Base-by-base conservation (phyloP, 331 rosid species). In the Phaseolus coccineus region DNA sequence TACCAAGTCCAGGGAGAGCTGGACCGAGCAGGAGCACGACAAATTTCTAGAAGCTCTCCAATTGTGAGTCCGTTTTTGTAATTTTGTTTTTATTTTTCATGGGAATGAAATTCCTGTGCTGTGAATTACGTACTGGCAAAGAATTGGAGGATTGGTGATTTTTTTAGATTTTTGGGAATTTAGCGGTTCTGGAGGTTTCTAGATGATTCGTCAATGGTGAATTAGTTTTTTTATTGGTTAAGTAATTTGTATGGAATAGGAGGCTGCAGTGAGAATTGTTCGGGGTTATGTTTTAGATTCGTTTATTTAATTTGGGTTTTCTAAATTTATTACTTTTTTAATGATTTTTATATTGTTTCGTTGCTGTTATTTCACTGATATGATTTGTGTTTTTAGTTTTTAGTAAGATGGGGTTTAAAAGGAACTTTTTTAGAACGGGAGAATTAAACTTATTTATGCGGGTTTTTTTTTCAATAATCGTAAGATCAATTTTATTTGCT, bases 21-120 rank as follows among this genome's bases (percentile, higher is more conserved):
- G 93, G 97, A 87, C 94, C 37, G 96, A 95, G 69, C 97, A 93
- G 86, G 98, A 95, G 76, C 99, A 95, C 74, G 97, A 95, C 40
- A 95, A 95, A 93, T 95, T 95, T 83, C 96, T 93, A 22, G 98
- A 95, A 89, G 99, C 97, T 87, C 96, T 95, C 31, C 97, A 93
- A 84, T 82, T 95, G 99, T 95, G 62, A 87, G 97, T 80, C 3
- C 7, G 39, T 3, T 10, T 44, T 59, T 2, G 2, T 31, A 5
- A 8, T 55, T 22, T 19, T 5, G 3, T 51, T 51, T 24, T 27
- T 6, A 1, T 24, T 25, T 52, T 44, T 46, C n/a, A 2, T 55
- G 9, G 48, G 22, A 22, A 31, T 83, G 15, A 68, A 30, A 39
- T 47, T 77, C 68, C 2, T 47, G 12, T 44, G 52, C 30, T n/a